phyloP scores from a whole-genome alignment of 2,329 filamentous ascomycete genomes.

The Thelonectria discophora region DNA sequence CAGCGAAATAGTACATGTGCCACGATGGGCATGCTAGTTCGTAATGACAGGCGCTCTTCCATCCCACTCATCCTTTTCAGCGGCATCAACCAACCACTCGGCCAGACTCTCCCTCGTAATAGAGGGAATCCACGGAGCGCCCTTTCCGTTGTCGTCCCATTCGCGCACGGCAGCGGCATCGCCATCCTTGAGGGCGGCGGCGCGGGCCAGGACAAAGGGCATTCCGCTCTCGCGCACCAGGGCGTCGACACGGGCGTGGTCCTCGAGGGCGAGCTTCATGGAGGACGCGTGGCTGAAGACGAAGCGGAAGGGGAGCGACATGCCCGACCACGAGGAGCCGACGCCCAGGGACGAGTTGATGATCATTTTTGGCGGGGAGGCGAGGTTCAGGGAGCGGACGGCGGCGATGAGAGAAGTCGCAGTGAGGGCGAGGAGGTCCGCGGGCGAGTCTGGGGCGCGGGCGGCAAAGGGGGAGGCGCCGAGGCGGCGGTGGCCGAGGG shows the following conservation, averaged over 20 bases:
- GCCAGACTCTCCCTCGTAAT: constrained; percentile 53
- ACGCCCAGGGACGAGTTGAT: constrained; percentile 61
- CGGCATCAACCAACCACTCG: constrained; percentile 55
- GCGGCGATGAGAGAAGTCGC: constrained; percentile 42
- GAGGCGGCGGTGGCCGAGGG: constrained; percentile 57
- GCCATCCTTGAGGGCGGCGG: constrained; percentile 53
- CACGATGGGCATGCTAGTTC: constrained; percentile 42
- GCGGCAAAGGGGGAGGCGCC: constrained; percentile 59
- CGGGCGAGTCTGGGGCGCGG: constrained; percentile 48
- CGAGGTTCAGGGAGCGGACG: constrained; percentile 48
- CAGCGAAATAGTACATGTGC: neutral
- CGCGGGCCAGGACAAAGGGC: constrained; percentile 54
- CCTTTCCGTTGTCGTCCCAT: constrained; percentile 54
- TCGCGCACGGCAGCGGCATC: constrained; percentile 49
- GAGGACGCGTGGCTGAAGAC: constrained; percentile 56
- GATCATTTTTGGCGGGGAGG: constrained; percentile 55
- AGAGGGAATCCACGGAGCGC: constrained; percentile 51
- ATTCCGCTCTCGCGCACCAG: constrained; percentile 47
- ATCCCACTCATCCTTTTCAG: constrained; percentile 53
- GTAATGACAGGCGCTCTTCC: constrained; percentile 56
- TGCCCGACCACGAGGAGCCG: constrained; percentile 53
- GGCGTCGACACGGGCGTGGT: constrained; percentile 57
- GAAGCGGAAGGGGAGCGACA: constrained; percentile 53
- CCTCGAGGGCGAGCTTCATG: constrained; percentile 56
- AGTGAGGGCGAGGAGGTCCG: constrained; percentile 53